Conservation (phyloP, 2,329 filamentous ascomycete species). For the Fusarium succisae region DNA sequence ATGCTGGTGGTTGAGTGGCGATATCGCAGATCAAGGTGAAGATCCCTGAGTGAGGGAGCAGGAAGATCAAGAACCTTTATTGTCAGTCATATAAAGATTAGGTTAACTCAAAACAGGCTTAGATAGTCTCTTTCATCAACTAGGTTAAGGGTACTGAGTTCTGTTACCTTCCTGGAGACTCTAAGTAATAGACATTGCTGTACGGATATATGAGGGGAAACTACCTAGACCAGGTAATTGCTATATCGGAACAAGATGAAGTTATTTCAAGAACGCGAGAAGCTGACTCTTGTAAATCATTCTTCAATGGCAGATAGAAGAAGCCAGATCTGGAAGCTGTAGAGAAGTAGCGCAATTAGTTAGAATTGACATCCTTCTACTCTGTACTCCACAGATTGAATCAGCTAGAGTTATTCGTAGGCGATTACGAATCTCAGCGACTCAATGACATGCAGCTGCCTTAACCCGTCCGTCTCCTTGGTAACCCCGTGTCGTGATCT, state of each 20-base stretch:
- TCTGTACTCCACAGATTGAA: neutral
- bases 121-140: neutral
- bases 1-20: neutral
- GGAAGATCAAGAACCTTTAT: neutral
- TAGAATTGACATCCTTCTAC: neutral
- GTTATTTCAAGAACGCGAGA: neutral
- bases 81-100: too few species aligned
- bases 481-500: neutral
- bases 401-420: neutral
- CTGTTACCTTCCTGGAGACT: neutral
- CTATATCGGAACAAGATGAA: neutral
- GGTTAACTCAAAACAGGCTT: neutral
- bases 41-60: neutral
- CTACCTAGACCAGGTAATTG: neutral
- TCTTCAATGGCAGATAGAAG: neutral
- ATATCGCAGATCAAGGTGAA: neutral
- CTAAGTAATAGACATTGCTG: neutral
- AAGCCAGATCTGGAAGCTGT: neutral
- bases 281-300: neutral
- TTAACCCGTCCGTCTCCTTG: neutral
- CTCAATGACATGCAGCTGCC: slow-evolving; percentile 7
- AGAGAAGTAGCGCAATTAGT: neutral
- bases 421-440: slow-evolving; percentile 6
- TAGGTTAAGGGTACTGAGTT: neutral
- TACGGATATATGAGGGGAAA: neutral